A percentile compares a stretch with the other conserved stretches of the same genome.
These are phyloP conservation scores for Aspergillus cejpii DNA, from an alignment of 2,329 filamentous ascomycete genomes.

Conservation along the genomic window DNA sequence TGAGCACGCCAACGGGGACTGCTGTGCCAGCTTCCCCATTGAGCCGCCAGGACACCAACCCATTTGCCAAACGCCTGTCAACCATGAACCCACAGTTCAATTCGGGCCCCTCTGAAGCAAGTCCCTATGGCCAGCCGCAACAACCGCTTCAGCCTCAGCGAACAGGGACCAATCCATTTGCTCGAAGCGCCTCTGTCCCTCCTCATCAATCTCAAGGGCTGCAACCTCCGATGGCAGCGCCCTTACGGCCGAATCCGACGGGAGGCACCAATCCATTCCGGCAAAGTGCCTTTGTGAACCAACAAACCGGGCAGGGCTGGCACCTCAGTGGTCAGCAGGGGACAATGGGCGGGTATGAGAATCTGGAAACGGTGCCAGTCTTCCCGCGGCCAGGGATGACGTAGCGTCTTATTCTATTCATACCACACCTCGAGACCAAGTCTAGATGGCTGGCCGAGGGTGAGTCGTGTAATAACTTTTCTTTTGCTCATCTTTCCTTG, in stretches of 20 bases:
- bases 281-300: slow-evolving; percentile 83
- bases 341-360: slow-evolving; percentile 69
- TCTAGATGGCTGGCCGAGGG: neutral
- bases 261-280: slow-evolving; percentile 93
- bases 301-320: slow-evolving; percentile 82
- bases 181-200: slow-evolving; percentile 47
- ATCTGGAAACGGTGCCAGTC: slow-evolving; percentile 69
- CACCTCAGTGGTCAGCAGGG: slow-evolving; percentile 65
- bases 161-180: slow-evolving; percentile 69
- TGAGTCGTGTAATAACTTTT: neutral
- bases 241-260: slow-evolving; percentile 67
- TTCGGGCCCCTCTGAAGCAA: slow-evolving; percentile 15
- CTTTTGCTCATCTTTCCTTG: neutral
- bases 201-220: slow-evolving; percentile 30
- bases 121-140: slow-evolving; percentile 24
- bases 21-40: slow-evolving; percentile 43
- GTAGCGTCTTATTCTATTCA: neutral
- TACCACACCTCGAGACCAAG: neutral
- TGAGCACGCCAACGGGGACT: slow-evolving; percentile 45
- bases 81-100: slow-evolving; percentile 28
- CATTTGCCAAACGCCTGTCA: slow-evolving; percentile 63
- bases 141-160: slow-evolving; percentile 45
- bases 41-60: slow-evolving; percentile 69
- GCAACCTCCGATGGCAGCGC: slow-evolving; percentile 34
- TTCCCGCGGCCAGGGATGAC: slow-evolving; percentile 69